phyloP scores from a whole-genome alignment of 2,329 filamentous ascomycete species.

The Cucurbitaria berberidis region DNA sequence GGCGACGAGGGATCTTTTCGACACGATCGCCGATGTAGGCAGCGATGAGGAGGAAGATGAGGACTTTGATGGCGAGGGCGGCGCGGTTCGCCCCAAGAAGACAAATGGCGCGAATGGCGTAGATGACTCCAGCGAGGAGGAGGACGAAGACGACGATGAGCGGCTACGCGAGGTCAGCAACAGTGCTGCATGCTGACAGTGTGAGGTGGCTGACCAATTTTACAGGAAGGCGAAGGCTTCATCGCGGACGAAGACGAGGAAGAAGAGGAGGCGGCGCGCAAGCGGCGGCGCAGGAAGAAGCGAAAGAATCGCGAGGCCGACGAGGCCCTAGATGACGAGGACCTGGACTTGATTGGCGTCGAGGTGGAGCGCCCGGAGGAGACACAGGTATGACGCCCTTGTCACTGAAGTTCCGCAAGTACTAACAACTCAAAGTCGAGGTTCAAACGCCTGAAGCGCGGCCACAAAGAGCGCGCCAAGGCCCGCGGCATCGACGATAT shows the following conservation, averaged over 20 bases:
- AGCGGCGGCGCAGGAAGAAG: conserved; percentile 73
- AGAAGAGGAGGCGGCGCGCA: conserved; percentile 64
- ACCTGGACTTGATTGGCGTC: conserved; percentile 92
- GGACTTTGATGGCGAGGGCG: conserved; percentile 43
- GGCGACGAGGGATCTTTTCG: conserved; percentile 69
- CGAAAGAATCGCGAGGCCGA: conserved; percentile 80
- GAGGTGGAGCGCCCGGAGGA: conserved; percentile 71
- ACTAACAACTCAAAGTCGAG: conserved; percentile 67
- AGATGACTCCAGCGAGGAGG: conserved; percentile 49
- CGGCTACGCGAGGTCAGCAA: conserved; percentile 37
- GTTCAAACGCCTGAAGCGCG: conserved; percentile 95
- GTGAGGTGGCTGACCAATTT: conserved; percentile 21
- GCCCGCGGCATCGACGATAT: conserved; percentile 85
- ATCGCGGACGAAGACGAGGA: conserved; percentile 92
- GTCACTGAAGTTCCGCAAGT: conserved; percentile 1
- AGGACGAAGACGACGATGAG: conserved; percentile 51
- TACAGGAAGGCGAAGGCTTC: conserved; percentile 87
- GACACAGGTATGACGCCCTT: conserved; percentile 65
- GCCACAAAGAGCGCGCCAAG: conserved; percentile 72
- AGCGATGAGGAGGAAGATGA: conserved; percentile 55
- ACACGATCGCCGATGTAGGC: conserved; percentile 84
- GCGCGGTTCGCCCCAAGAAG: conserved; percentile 29
- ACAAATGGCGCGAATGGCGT: conserved; percentile 39
- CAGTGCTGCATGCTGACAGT: background rate
- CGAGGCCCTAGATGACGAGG: conserved; percentile 87